These are phyloP conservation scores for Gynandropsis gynandra DNA, from an alignment of 345 rosid species.

Conservation along the genomic window DNA sequence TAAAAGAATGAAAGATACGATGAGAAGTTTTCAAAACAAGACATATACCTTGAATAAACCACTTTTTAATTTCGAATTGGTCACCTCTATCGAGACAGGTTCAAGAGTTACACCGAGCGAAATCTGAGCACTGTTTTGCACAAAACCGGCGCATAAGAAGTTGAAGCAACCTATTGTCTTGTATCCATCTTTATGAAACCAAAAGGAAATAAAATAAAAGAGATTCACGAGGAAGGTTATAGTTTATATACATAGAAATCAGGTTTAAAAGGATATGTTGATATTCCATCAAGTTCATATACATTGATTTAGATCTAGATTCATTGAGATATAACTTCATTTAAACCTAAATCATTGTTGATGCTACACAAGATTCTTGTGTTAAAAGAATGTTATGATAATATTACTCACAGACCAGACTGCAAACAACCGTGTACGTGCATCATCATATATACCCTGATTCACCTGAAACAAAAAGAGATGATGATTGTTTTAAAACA, in stretches of 20 bases:
- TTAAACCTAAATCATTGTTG: no score
- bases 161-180: constrained; percentile 34
- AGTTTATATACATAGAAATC: background rate
- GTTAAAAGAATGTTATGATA: no score
- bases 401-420: constrained; percentile 33
- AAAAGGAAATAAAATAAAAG: background rate
- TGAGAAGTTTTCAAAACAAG: background rate
- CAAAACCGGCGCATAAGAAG: constrained; percentile 40
- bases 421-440: constrained; percentile 18
- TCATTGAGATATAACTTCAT: background rate
- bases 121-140: constrained; percentile 27
- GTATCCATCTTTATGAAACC: constrained; percentile 26
- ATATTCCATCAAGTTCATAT: no score
- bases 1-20: background rate
- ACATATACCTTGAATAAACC: constrained; percentile 27
- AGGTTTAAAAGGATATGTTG: background rate
- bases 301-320: no score
- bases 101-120: constrained; percentile 30
- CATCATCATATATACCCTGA: constrained; percentile 25
- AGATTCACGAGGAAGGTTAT: background rate
- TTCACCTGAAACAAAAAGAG: constrained; percentile 23
- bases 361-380: no score
- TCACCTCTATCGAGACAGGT: background rate
- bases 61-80: constrained; percentile 23
- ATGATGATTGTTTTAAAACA: background rate